Evolutionary conservation across 1,284 basidiomycete species (phyloP), one percentile per base, ranked within the genome.

Genomic region (Trichosporon asahii): DNA sequence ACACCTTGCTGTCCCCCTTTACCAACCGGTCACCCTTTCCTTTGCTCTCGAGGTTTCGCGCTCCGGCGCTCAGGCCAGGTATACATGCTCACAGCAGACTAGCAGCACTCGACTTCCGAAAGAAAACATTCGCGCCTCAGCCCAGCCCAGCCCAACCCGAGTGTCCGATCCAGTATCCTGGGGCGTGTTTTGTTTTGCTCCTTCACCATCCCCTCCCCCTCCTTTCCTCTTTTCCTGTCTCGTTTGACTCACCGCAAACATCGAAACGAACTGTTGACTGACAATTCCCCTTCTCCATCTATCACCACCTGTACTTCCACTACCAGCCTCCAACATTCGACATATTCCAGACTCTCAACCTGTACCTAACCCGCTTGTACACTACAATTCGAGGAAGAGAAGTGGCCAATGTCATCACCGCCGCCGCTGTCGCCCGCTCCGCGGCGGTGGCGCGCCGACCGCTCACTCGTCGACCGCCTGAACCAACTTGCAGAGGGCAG

Each of bases 401-500:
- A 18, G 29, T n/a, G 9, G 6, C 12, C 57, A 27, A 61, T 61
- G 57, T 61, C 68, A 66, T 67, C 78, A 64, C 72, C 78, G 37
- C 78, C 79, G 57, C 80, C 80, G 53, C 72, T 82, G 35, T 79
- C 78, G 63, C 80, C 80, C 8, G 74, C 74, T 9, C 80, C 80
- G 23, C 77, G 76, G 23, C 74, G 79, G 68, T 79, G 78, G 77
- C 72, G 76, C 11, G 69, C 74, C 8, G 73, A 73, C 31, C 44
- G 72, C 3, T 78, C 78, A 33, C 73, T 77, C 60, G 76, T 80
- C 15, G 76, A 76, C 57, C 53, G 69, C 0, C 67, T 75, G 31
- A 72, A 64, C 8, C 63, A 29, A 11, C 70, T 71, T 25, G 70
- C 68, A 3, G 68, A 73, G 31, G 27, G 25, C n/a, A 35, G 53